These are phyloP conservation scores for Paxillus involutus DNA, from an alignment of 768 basidiomycete genomes.

Conservation along the genomic window DNA sequence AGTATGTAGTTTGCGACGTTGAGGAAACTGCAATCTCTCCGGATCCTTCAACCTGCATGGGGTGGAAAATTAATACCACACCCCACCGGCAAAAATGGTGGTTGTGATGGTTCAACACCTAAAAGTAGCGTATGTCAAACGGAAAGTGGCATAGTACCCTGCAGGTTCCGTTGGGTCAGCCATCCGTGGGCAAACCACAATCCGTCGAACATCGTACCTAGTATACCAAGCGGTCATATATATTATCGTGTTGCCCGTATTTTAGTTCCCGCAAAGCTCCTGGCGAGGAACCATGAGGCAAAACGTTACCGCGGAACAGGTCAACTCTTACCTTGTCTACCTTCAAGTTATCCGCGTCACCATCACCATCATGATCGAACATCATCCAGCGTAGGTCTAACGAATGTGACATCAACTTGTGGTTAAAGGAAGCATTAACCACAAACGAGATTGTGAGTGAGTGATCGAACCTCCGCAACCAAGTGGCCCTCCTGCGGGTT, in stretches of 20 bases:
- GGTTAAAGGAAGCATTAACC: neutral
- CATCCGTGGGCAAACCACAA: constrained; percentile 24
- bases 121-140: neutral
- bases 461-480: no score
- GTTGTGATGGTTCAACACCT: neutral
- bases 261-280: neutral
- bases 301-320: no score
- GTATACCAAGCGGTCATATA: constrained; percentile 17
- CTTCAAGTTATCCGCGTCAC: no score
- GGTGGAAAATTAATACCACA: no score
- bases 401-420: neutral
- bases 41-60: no score
- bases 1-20: neutral
- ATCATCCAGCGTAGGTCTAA: neutral
- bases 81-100: neutral
- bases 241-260: constrained; percentile 18
- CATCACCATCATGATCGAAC: no score
- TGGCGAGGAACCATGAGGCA: no score
- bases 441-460: neutral
- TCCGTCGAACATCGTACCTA: constrained; percentile 14
- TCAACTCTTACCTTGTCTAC: no score
- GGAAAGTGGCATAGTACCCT: no score
- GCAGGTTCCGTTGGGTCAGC: constrained; percentile 8
- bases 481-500: neutral
- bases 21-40: neutral